Evolutionary conservation across 208 protist species (phyloP).

Genomic region (Leishmania guyanensis): DNA sequence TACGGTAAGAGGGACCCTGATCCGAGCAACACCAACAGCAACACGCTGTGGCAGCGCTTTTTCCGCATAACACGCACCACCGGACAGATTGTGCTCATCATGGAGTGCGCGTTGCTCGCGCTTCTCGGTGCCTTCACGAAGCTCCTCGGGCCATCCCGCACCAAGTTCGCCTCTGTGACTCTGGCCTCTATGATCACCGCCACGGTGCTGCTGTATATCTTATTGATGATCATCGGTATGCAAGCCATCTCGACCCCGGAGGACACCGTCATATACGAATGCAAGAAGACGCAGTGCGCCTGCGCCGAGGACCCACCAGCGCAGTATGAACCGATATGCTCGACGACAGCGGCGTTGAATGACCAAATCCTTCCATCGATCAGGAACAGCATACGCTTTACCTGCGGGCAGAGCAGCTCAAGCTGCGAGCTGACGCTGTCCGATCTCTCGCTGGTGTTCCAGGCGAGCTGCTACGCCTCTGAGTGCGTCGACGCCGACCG

Average conservation of each 20-base stretch:
- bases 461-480: constrained; percentile 63
- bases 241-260: constrained; percentile 16
- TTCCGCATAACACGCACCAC: constrained; percentile 36
- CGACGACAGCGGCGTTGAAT: constrained; percentile 44
- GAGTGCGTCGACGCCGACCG: constrained; percentile 68
- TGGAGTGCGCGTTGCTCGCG: constrained; percentile 51
- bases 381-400: constrained; percentile 56
- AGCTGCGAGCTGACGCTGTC: constrained; percentile 56
- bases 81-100: constrained; percentile 52
- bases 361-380: constrained; percentile 60
- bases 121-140: constrained; percentile 44
- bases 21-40: background rate
- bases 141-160: constrained; percentile 37
- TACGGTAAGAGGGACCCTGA: constrained; percentile 21
- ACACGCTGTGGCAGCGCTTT: constrained; percentile 31
- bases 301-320: constrained; percentile 70
- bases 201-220: constrained; percentile 54
- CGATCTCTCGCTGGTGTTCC: constrained; percentile 69
- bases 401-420: constrained; percentile 37
- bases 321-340: constrained; percentile 72
- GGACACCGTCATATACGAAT: constrained; percentile 56
- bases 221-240: constrained; percentile 72
- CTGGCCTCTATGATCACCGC: constrained; percentile 39
- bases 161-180: constrained; percentile 36
- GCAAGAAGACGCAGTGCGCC: constrained; percentile 57